A percentile compares a stretch with the other conserved stretches of the same genome.
Evolutionary conservation across 2,329 filamentous ascomycete genomes (phyloP).

Genomic region (Colletotrichum endophyticum): DNA sequence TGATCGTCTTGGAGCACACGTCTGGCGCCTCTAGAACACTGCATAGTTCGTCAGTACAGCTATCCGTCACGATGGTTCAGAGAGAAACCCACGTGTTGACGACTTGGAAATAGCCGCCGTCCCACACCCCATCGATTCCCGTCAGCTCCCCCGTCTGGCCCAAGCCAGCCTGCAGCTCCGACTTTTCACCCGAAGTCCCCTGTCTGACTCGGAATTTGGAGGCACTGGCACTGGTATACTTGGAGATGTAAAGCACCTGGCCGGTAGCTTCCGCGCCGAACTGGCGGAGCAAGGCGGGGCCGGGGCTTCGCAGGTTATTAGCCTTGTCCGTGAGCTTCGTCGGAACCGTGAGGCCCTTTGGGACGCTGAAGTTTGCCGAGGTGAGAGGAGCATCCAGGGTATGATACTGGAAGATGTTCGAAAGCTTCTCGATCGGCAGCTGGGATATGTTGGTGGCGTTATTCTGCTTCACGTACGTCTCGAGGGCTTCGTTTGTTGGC

Average conservation of each 20-base stretch:
- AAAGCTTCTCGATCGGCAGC: slow-evolving; percentile 35
- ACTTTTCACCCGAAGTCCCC: neutral
- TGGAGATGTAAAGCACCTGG: slow-evolving; percentile 23
- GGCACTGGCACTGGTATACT: neutral
- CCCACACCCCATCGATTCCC: slow-evolving; percentile 21
- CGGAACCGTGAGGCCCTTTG: slow-evolving; percentile 23
- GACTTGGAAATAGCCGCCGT: slow-evolving; percentile 24
- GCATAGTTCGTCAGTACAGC: neutral
- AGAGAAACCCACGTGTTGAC: slow-evolving; percentile 22
- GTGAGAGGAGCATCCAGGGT: slow-evolving; percentile 21
- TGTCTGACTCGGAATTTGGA: slow-evolving; percentile 20
- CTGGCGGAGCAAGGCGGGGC: slow-evolving; percentile 1
- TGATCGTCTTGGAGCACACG: slow-evolving; percentile 21
- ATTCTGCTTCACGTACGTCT: neutral
- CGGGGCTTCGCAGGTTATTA: slow-evolving; percentile 24
- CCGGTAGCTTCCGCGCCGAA: slow-evolving; percentile 22
- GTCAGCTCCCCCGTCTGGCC: slow-evolving; percentile 9
- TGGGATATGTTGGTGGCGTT: slow-evolving; percentile 32
- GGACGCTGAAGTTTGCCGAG: slow-evolving; percentile 14
- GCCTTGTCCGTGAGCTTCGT: slow-evolving; percentile 21
- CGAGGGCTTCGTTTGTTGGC: slow-evolving; percentile 12
- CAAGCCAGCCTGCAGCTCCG: slow-evolving; percentile 19
- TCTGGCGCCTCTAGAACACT: slow-evolving; percentile 22
- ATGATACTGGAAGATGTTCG: slow-evolving; percentile 39
- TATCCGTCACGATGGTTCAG: neutral